Evolutionary conservation across 768 basidiomycete species (phyloP), one percentile per base, ranked within the genome.

Genomic region (Suillus decipiens): DNA sequence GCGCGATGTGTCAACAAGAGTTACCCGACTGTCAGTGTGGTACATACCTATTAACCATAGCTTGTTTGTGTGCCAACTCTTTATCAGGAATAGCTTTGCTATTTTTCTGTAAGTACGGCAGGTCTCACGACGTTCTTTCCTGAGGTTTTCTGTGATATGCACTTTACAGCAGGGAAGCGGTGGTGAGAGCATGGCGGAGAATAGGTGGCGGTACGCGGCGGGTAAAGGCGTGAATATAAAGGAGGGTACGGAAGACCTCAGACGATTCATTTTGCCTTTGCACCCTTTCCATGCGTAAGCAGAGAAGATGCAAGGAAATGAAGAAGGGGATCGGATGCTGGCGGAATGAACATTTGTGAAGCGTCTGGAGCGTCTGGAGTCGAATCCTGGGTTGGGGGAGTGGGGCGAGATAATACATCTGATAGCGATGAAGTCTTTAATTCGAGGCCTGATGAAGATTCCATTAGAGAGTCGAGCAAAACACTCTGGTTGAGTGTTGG

Each of bases 161-260:
- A 79, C 31, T 86, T 82, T 33, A 96, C 86, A 1, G 87, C 85
- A 1, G 96, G 96, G 4, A 82, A 2, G 86, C 88, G 2, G 81
- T 71, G 28, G 83, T 70, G 58, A 97, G 77, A 0, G 95, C 95
- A 69, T 87, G 75, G 43, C 88, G 86, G 5, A 97, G 77, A 66
- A 96, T 84, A 19, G 92, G 92, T 39, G 94, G 78, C 0, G 95
- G 90, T n/a, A 88, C n/a, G 86, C 8, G 86, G 60, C 88, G 82
- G 17, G 93, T 96, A 63, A 89, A 78, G 11, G 87, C 81, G 72
- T 90, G 89, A 45, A 96, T 84, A 70, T 88, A 80, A 19, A 86
- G 74, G n/a, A 94, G 85, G 67, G 84, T 88, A n/a, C 79, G 74
- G 2, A 87, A 82, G 50, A 87, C 81, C n/a, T n/a, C n/a, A n/a